A percentile compares a stretch with the other conserved stretches of the same genome.
Conservation (phyloP, 345 rosid genomes). For the Aquilaria yunnanensis region DNA sequence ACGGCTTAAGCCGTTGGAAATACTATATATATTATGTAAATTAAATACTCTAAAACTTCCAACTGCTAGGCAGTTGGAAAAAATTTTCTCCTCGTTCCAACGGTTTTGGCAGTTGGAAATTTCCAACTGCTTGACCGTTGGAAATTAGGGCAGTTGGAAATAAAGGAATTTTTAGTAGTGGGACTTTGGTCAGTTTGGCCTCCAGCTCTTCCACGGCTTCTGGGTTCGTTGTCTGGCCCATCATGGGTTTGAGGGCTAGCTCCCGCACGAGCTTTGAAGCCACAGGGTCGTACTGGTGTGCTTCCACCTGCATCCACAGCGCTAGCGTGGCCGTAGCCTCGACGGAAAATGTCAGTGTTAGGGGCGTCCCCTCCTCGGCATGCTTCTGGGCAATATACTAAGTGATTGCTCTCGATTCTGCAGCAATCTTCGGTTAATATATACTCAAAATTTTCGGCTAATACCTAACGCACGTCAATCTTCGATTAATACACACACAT, state of each 20-base stretch:
- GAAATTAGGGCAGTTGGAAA: no score
- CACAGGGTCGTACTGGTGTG: conserved; percentile 51
- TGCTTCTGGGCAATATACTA: conserved; percentile 66
- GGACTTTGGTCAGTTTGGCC: conserved; percentile 42
- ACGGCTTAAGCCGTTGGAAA: no score
- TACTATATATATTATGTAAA: no score
- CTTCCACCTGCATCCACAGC: conserved; percentile 68
- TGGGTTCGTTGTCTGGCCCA: conserved; percentile 40
- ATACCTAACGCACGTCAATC: no score
- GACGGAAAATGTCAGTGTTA: conserved; percentile 26
- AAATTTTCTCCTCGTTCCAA: no score
- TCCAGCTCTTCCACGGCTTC: conserved; percentile 49
- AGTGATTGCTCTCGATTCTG: conserved; percentile 70
- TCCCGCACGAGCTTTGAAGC: conserved; percentile 26
- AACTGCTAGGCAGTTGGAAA: no score
- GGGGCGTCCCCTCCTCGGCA: conserved; percentile 36
- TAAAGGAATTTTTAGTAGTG: no score
- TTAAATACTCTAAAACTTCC: no score
- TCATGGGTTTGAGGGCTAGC: conserved; percentile 15
- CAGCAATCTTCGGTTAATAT: background rate
- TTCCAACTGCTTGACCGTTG: no score
- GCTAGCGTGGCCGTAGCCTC: conserved; percentile 57
- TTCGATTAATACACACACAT: background rate
- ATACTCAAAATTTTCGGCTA: no score
- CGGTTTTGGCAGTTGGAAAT: no score